Conservation (phyloP, 805 yeast genomes). For the Isabelozyma gotoi region DNA sequence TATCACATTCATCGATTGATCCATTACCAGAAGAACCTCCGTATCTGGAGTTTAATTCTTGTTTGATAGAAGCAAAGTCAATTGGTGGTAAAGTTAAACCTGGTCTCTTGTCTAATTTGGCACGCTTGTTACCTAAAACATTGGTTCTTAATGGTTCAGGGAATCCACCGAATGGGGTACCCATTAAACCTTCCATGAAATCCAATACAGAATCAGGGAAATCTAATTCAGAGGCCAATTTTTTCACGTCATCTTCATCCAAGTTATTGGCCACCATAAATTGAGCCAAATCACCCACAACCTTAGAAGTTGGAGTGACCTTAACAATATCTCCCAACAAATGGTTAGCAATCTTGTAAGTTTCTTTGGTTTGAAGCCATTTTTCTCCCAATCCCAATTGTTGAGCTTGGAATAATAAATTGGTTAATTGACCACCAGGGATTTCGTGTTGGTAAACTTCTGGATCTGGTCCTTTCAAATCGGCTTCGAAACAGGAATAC, state of each 20-base stretch:
- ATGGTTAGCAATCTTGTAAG: slow-evolving; percentile 87
- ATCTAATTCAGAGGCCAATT: slow-evolving; percentile 86
- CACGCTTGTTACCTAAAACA: slow-evolving; percentile 87
- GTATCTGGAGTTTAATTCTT: slow-evolving; percentile 74
- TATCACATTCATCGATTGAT: slow-evolving; percentile 73
- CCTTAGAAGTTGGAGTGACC: slow-evolving; percentile 99
- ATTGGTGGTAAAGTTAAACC: slow-evolving; percentile 88
- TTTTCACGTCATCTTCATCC: slow-evolving; percentile 77
- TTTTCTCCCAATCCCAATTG: slow-evolving; percentile 96
- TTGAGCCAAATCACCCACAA: slow-evolving; percentile 99
- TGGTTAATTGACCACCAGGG: slow-evolving; percentile 99
- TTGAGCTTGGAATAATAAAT: slow-evolving; percentile 97
- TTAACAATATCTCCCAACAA: slow-evolving; percentile 95
- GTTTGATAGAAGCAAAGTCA: slow-evolving; percentile 68
- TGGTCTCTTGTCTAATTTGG: slow-evolving; percentile 85
- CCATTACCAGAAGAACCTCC: slow-evolving; percentile 40
- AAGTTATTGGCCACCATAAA: slow-evolving; percentile 97
- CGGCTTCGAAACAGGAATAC: slow-evolving; percentile 97
- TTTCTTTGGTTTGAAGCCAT: slow-evolving; percentile 95
- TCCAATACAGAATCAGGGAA: slow-evolving; percentile 99
- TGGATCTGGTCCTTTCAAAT: slow-evolving; percentile 98
- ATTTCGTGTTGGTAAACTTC: slow-evolving; percentile 98
- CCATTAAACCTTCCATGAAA: slow-evolving; percentile 98
- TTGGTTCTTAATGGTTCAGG: slow-evolving; percentile 97
- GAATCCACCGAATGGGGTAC: slow-evolving; percentile 99